These are phyloP conservation scores for Hymenoscyphus albidus DNA, from an alignment of 2,329 filamentous ascomycete species.

Conservation along the genomic window DNA sequence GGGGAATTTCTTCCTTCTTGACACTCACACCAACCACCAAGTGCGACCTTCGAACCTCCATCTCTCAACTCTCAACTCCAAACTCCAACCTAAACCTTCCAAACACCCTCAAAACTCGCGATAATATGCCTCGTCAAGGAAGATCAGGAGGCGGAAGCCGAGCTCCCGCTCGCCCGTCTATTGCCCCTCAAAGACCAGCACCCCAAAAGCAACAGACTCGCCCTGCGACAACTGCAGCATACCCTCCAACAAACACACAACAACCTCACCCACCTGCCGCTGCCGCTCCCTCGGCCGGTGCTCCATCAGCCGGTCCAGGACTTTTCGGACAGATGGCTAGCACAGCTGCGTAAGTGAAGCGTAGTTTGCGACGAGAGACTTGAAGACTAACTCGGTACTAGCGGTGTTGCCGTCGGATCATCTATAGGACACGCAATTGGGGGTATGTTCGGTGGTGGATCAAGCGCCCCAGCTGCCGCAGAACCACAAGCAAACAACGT, in stretches of 20 bases:
- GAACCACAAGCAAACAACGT: constrained; percentile 46
- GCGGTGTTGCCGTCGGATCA: constrained; percentile 93
- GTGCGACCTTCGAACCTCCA: not conserved
- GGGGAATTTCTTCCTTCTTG: not conserved
- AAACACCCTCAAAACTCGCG: constrained; percentile 6
- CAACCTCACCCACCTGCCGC: constrained; percentile 46
- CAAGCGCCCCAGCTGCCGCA: constrained; percentile 52
- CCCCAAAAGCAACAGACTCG: constrained; percentile 59
- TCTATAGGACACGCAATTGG: constrained; percentile 94
- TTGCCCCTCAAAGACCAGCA: constrained; percentile 54
- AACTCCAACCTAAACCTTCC: constrained; percentile 7
- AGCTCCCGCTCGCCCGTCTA: constrained; percentile 62
- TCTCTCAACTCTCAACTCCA: constrained; percentile 6
- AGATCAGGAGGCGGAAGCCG: constrained; percentile 56
- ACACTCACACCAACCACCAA: not conserved
- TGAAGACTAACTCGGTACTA: constrained; percentile 41
- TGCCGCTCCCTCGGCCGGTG: constrained; percentile 36
- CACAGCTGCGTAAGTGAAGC: constrained; percentile 79
- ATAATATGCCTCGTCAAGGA: constrained; percentile 73
- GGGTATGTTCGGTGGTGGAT: constrained; percentile 77
- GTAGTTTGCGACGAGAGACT: not conserved
- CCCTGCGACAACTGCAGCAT: constrained; percentile 61
- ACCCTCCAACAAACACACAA: constrained; percentile 48
- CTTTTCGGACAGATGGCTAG: constrained; percentile 96
- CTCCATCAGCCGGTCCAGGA: constrained; percentile 61